Conservation (phyloP, 1,284 basidiomycete genomes). For the Apiotrichum brassicae region DNA sequence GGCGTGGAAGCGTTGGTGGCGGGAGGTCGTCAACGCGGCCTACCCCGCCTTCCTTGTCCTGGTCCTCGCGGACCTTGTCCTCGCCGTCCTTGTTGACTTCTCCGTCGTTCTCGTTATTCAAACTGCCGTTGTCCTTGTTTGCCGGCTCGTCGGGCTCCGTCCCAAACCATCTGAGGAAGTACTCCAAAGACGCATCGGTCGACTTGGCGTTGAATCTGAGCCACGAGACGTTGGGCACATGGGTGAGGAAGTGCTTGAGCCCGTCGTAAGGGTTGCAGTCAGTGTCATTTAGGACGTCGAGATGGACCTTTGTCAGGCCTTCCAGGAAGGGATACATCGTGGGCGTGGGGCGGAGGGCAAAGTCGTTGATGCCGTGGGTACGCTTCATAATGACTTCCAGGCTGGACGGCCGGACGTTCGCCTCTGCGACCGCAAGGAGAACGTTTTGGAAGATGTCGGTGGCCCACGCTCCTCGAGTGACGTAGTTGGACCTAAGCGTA, state of each 20-base stretch:
- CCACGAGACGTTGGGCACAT: constrained; percentile 5
- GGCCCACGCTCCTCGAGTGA: background rate
- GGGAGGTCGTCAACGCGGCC: too few relatives aligned
- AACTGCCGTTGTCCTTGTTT: too few relatives aligned
- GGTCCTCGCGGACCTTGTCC: too few relatives aligned
- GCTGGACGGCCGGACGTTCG: background rate
- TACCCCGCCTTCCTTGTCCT: too few relatives aligned
- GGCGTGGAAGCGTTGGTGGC: too few relatives aligned
- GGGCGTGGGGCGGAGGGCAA: background rate
- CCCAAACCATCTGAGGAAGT: too few relatives aligned
- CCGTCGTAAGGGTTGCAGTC: background rate
- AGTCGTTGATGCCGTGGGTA: background rate
- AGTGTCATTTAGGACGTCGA: background rate
- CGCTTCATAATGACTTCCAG: constrained; percentile 5
- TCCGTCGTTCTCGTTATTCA: too few relatives aligned
- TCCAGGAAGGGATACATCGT: background rate
- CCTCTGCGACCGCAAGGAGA: background rate
- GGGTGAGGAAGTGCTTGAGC: constrained; percentile 1
- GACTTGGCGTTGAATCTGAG: constrained; percentile 10
- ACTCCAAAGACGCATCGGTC: too few relatives aligned
- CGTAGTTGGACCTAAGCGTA: background rate
- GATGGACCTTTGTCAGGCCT: constrained; percentile 6
- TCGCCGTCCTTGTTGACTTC: too few relatives aligned
- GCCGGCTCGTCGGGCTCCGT: too few relatives aligned
- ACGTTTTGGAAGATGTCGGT: constrained; percentile 2